Evolutionary conservation across 2,329 filamentous ascomycete species (phyloP), one percentile per base, ranked within the genome.

Genomic region (Diplodia mutila): DNA sequence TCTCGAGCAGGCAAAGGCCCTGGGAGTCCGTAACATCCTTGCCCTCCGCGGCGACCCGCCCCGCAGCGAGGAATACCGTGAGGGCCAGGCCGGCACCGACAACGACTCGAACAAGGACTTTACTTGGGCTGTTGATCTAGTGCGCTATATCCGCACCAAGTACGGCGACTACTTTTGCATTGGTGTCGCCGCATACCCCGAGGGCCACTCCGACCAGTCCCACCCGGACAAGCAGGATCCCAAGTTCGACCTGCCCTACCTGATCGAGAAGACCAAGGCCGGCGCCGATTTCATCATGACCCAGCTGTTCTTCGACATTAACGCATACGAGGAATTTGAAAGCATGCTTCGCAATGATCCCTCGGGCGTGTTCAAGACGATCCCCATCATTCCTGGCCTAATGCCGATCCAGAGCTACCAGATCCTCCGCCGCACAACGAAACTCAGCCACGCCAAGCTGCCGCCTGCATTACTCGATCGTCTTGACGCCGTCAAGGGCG

Each of bases 201-300:
- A 99, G 79, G 95, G 95, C 7, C 95, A 98, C 77, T 90, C 93
- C 6, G 93, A 97, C 75, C 93, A 97, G 78, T 92, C 90, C 69
- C 90, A 96, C 78, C 94, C 94, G 1, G 92, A 96, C 74, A 86
- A 91, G 70, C 89, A 90, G 75, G 85, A 86, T 72, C 83, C 86
- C 0, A 77, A 79, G 66, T 81, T 83, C 65, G 95, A 99, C 80
- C 81, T 99, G 68, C 92, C 94, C 0, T 97, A 91, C 74, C 84
- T 99, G 65, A 87, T 97, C 12, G 93, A 97, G 72, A 99, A 99
- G 85, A 91, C 90, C 0, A 85, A 90, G 73, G 95, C 95, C 3
- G 95, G 95, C 1, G 95, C 94, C 61, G 94, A 98, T 80, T 99
- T 99, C 76, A 91, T 99, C 80, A 97, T 99, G 92, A 98, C 95